Conservation (phyloP, 176 grass and related monocot genomes). For the Calamus simplicifolius region DNA sequence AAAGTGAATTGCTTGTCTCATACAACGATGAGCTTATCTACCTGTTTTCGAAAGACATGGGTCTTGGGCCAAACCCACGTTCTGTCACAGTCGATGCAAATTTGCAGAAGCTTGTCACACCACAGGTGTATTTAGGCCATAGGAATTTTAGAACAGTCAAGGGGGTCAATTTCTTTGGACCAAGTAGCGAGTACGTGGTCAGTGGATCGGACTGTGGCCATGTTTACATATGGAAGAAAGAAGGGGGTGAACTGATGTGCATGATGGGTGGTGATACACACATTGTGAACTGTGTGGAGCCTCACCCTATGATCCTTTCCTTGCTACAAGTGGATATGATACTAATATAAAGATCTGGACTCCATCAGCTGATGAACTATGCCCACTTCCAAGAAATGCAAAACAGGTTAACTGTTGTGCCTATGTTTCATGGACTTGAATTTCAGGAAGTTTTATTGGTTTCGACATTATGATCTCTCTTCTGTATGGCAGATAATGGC, state of each 20-base stretch:
- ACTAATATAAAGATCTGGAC: constrained; percentile 64
- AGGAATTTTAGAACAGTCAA: constrained; percentile 75
- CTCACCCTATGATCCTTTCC: constrained; percentile 60
- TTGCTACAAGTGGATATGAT: constrained; percentile 77
- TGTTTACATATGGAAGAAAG: constrained; percentile 81
- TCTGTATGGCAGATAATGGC: constrained; percentile 40
- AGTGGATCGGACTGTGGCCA: constrained; percentile 87
- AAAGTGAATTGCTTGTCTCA: constrained; percentile 67
- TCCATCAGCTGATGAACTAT: constrained; percentile 23
- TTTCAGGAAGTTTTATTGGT: neutral
- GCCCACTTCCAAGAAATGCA: constrained; percentile 42
- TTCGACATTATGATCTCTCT: neutral
- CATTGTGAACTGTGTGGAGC: constrained; percentile 66
- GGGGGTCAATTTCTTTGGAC: constrained; percentile 79
- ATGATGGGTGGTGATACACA: constrained; percentile 63
- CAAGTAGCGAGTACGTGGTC: constrained; percentile 67
- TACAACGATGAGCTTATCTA: constrained; percentile 82
- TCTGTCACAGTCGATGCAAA: constrained; percentile 14
- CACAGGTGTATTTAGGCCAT: constrained; percentile 62
- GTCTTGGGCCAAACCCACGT: constrained; percentile 44
- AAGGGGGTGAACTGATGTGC: constrained; percentile 54
- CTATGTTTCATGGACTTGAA: neutral
- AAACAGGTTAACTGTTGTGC: constrained; percentile 34
- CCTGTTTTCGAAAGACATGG: constrained; percentile 56
- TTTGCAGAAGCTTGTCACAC: constrained; percentile 26